Evolutionary conservation across 1,284 basidiomycete genomes (phyloP).

Genomic region (Peniophora sp.): DNA sequence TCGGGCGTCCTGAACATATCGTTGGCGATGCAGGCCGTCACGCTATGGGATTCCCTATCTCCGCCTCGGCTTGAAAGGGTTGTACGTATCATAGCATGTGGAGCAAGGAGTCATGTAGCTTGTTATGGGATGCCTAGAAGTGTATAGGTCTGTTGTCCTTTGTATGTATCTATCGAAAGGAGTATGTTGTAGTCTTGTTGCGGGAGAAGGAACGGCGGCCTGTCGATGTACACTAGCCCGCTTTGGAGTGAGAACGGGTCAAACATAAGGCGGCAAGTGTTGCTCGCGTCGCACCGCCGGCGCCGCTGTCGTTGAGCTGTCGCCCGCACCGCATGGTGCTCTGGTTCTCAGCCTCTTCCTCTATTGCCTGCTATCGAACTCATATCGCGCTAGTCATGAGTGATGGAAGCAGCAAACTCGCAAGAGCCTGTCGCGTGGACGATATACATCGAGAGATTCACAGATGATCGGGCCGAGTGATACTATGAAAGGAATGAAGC

Average conservation of each 20-base stretch:
- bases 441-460: too few relatives aligned
- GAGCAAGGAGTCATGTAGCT: neutral
- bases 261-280: too few relatives aligned
- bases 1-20: conserved; percentile 43
- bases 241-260: neutral
- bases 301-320: too few relatives aligned
- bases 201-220: neutral
- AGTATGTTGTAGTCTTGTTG: neutral
- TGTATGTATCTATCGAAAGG: neutral
- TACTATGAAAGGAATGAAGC: too few relatives aligned
- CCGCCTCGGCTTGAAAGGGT: conserved; percentile 14
- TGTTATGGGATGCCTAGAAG: neutral
- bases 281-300: too few relatives aligned
- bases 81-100: neutral
- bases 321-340: too few relatives aligned
- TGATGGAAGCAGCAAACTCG: too few relatives aligned
- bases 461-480: too few relatives aligned
- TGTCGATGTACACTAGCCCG: neutral
- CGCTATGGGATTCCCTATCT: conserved; percentile 44
- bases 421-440: too few relatives aligned
- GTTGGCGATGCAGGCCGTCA: conserved; percentile 33
- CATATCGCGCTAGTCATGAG: too few relatives aligned
- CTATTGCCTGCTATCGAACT: too few relatives aligned
- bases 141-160: neutral
- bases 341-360: too few relatives aligned